These are phyloP conservation scores for Mycena galericulata DNA, from an alignment of 768 basidiomycete genomes.

Conservation along the genomic window DNA sequence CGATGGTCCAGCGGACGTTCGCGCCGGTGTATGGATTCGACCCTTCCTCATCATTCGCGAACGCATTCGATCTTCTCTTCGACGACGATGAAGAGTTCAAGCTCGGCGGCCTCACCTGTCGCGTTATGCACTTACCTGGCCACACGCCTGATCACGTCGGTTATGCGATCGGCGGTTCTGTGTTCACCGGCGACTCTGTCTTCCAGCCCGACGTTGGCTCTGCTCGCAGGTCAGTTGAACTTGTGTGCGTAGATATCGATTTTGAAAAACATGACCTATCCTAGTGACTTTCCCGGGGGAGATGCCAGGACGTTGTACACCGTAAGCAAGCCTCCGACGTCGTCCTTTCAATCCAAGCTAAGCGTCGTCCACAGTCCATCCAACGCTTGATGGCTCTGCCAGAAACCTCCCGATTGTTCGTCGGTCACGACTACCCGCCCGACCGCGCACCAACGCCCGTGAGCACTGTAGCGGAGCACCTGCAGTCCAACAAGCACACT, in stretches of 20 bases:
- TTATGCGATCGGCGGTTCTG: conserved; percentile 49
- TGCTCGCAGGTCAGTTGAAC: too few relatives aligned
- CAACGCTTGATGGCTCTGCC: conserved; percentile 49
- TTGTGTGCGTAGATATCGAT: too few relatives aligned
- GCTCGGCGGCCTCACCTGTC: conserved; percentile 44
- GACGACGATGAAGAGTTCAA: conserved; percentile 49
- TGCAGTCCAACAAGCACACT: conserved; percentile 42
- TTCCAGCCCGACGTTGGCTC: conserved; percentile 55
- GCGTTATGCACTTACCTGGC: conserved; percentile 51
- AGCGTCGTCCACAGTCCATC: conserved; percentile 47
- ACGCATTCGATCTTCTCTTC: conserved; percentile 48
- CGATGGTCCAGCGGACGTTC: conserved; percentile 48
- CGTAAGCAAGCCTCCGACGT: conserved; percentile 38
- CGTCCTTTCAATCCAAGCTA: neutral
- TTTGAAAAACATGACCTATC: too few relatives aligned
- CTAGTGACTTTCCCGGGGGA: conserved; percentile 54
- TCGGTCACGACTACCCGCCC: conserved; percentile 51
- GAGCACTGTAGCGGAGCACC: conserved; percentile 50
- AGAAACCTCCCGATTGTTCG: conserved; percentile 47
- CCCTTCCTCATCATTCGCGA: conserved; percentile 36
- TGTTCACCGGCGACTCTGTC: conserved; percentile 55
- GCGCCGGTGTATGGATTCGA: conserved; percentile 48
- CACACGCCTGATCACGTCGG: conserved; percentile 53
- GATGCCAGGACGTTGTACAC: conserved; percentile 48
- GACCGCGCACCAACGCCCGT: conserved; percentile 40